Base-by-base conservation (phyloP, 257 asterid genomes). In the Plectranthus barbatus region DNA sequence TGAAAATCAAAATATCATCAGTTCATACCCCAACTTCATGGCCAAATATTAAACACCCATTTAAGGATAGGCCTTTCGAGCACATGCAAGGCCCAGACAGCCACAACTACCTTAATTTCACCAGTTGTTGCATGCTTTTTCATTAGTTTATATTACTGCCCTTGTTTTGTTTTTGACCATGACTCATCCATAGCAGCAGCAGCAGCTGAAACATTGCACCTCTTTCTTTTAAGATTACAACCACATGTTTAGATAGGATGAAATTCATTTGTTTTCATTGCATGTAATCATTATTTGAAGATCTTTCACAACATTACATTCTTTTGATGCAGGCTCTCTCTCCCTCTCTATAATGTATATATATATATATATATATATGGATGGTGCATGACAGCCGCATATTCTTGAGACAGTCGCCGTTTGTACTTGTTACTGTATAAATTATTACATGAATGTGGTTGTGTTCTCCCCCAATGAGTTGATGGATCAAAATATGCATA, bases 371-470 rank as follows among this genome's bases (percentile, higher is more conserved):
- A 8, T 44, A 15, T 23, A 50, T 1, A 0, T 7, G 1, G n/a
- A 39, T 14, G 50, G 67, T 40, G 62, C 57, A 29, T 36, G 72
- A 60, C n/a, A 71, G 77, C 69, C 74, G 74, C 72, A 56, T 57
- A 69, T 68, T 69, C 68, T 77, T 73, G 79, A 77, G 82, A 69
- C 73, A 51, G 41, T 48, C 76, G 17, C 64, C 55, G 26, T 52
- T 40, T 56, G 76, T 73, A 69, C 74, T 60, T 70, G 67, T 47
- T 47, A n/a, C 50, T 55, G 14, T 14, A 34, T 53, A 47, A 39
- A 40, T 20, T 33, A 46, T 11, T 56, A 14, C 33, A 58, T 5
- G 13, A n/a, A 5, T 13, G 17, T 18, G 57, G 13, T 12, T 24
- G 7, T 15, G 24, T 69, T 34, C n/a, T n/a, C n/a, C n/a, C n/a